Conservation (phyloP, 306 rosid genomes). For the Vigna unguiculata region DNA sequence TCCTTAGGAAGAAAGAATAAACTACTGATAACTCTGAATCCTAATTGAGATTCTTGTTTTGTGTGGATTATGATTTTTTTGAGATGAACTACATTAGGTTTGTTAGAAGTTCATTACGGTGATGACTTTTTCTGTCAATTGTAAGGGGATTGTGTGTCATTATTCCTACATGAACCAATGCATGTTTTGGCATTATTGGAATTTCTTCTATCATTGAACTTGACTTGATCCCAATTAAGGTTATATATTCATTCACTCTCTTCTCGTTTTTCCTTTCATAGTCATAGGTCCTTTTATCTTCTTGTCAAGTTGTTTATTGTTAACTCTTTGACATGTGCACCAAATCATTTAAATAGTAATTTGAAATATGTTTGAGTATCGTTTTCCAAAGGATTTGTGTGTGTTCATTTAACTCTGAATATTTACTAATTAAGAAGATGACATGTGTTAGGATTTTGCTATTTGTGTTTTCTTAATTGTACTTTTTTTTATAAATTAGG, state of each 20-base stretch:
- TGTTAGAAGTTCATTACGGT: conserved; percentile 61
- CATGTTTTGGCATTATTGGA: conserved; percentile 53
- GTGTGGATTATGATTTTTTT: not conserved
- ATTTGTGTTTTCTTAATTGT: too few species aligned
- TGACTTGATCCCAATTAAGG: conserved; percentile 42
- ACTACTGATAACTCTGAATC: not conserved
- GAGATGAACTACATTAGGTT: conserved; percentile 38
- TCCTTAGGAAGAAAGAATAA: conserved; percentile 50
- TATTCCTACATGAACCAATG: conserved; percentile 55
- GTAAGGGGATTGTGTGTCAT: conserved; percentile 42
- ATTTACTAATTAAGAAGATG: too few species aligned
- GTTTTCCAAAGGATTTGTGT: too few species aligned
- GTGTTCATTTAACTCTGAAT: too few species aligned
- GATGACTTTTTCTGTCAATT: conserved; percentile 60
- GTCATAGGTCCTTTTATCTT: not conserved
- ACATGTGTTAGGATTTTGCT: too few species aligned
- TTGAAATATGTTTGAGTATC: too few species aligned
- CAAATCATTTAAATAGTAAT: too few species aligned
- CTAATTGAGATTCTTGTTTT: not conserved
- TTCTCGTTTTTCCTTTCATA: not conserved
- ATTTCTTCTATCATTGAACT: conserved; percentile 63
- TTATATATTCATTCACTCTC: not conserved
- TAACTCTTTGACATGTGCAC: too few species aligned
- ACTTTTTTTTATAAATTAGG: too few species aligned
- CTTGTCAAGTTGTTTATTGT: not conserved